These are phyloP conservation scores for Arachis stenosperma DNA, from an alignment of 306 rosid species.

Conservation along the genomic window DNA sequence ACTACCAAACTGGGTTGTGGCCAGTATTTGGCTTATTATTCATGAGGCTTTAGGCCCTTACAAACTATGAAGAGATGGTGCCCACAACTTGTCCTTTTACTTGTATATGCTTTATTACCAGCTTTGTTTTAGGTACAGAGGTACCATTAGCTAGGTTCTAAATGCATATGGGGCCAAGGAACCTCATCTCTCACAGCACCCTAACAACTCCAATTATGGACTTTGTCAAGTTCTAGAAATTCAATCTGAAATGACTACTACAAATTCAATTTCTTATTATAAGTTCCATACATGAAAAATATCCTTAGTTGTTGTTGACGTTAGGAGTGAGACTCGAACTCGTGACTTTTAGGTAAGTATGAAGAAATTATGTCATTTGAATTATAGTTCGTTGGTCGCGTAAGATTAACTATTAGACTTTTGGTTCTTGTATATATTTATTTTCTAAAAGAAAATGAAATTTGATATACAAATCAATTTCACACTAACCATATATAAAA, in stretches of 20 bases:
- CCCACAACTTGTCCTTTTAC: constrained; percentile 52
- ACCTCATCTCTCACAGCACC: constrained; percentile 12
- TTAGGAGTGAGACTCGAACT: no score
- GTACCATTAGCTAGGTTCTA: constrained; percentile 39
- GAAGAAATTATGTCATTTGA: no score
- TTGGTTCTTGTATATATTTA: no score
- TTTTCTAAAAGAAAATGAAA: no score
- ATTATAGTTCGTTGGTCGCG: no score
- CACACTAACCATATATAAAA: no score
- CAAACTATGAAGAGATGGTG: constrained; percentile 34
- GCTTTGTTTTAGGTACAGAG: constrained; percentile 39
- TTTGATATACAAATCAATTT: no score
- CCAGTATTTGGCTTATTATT: constrained; percentile 40
- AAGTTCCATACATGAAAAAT: not conserved
- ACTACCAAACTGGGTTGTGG: constrained; percentile 33
- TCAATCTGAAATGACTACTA: constrained; percentile 16
- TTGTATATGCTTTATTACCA: constrained; percentile 38
- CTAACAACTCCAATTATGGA: constrained; percentile 34
- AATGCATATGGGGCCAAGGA: constrained; percentile 48
- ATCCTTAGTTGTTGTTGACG: no score
- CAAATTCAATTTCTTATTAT: not conserved
- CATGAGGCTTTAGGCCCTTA: not conserved
- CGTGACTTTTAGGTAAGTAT: no score
- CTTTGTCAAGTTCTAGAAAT: constrained; percentile 36
- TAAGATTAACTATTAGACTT: no score